A percentile compares a stretch with the other conserved stretches of the same genome.
Evolutionary conservation across 768 basidiomycete genomes (phyloP).

Genomic region (Auriscalpium orientale): DNA sequence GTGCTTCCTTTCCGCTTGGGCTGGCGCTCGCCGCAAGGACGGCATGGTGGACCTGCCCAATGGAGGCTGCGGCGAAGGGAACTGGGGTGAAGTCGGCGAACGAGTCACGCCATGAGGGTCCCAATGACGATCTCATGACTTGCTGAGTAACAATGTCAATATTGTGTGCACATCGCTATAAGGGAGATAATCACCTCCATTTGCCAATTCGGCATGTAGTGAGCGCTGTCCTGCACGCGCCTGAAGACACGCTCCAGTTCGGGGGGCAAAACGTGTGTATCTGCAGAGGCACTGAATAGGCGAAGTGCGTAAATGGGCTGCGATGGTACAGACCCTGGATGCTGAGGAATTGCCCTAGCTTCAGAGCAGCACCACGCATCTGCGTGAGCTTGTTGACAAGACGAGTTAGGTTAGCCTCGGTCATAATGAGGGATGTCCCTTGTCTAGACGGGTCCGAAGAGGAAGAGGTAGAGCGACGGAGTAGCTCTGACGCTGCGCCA

Average conservation of each 20-base stretch:
- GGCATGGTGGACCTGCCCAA: constrained; percentile 90
- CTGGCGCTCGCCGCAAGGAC: constrained; percentile 45
- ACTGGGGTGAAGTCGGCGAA: constrained; percentile 76
- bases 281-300: constrained; percentile 31
- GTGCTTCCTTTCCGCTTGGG: constrained; percentile 46
- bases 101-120: constrained; percentile 59
- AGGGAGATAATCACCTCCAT: constrained; percentile 60
- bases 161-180: too few species aligned
- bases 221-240: constrained; percentile 88
- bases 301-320: not conserved
- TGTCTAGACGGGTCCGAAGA: constrained; percentile 9
- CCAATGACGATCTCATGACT: constrained; percentile 73
- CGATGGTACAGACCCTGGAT: constrained; percentile 62
- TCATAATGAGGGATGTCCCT: constrained; percentile 64
- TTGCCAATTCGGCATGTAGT: constrained; percentile 99
- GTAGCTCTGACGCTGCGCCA: constrained; percentile 82
- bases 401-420: constrained; percentile 83
- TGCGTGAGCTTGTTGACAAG: constrained; percentile 88
- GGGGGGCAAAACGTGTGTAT: constrained; percentile 80
- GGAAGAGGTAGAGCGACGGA: constrained; percentile 51
- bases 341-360: constrained; percentile 95
- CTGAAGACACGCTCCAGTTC: constrained; percentile 86
- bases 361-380: constrained; percentile 95
- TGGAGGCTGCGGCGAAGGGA: constrained; percentile 93
- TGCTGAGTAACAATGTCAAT: constrained; percentile 26